Percentiles rank a stretch among this genome's conserved stretches.
Evolutionary conservation across 2,329 filamentous ascomycete genomes (phyloP).

Genomic region (Pyrenochaeta sp.): DNA sequence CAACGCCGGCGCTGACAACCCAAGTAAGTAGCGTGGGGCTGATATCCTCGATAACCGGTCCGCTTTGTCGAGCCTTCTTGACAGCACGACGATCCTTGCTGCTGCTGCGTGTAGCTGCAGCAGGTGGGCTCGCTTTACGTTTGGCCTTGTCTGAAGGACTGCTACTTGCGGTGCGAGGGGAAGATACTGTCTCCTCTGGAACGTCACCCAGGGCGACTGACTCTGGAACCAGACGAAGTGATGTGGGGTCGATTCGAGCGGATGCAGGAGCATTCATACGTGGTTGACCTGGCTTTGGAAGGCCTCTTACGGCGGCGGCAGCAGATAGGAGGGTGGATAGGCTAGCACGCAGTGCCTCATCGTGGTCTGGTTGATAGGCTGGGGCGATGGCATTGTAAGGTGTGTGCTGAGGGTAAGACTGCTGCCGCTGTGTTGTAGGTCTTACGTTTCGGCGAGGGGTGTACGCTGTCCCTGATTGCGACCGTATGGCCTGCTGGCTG

Average conservation of each 20-base stretch:
- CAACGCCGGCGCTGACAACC: conserved; percentile 71
- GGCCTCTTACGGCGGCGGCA: conserved; percentile 84
- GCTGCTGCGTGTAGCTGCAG: conserved; percentile 46
- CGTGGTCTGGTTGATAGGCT: conserved; percentile 84
- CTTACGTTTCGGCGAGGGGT: conserved; percentile 50
- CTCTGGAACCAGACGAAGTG: conserved; percentile 68
- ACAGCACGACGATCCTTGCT: conserved; percentile 55
- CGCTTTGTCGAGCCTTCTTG: conserved; percentile 54
- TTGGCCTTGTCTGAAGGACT: conserved; percentile 52
- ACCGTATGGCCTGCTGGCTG: conserved; percentile 50
- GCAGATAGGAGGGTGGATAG: conserved; percentile 96
- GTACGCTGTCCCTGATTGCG: conserved; percentile 58
- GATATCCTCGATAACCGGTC: conserved; percentile 52
- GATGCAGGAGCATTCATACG: conserved; percentile 44
- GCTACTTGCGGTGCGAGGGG: conserved; percentile 36
- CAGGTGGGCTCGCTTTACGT: conserved; percentile 53
- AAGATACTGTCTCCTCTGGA: conserved; percentile 34
- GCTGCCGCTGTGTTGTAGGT: conserved; percentile 47
- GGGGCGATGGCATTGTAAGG: conserved; percentile 76
- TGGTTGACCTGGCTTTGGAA: conserved; percentile 68
- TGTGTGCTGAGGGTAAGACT: conserved; percentile 59
- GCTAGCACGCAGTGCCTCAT: conserved; percentile 89
- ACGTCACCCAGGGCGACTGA: conserved; percentile 64
- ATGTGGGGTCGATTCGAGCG: conserved; percentile 58
- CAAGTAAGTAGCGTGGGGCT: conserved; percentile 71